Evolutionary conservation across 179 eudicot species (phyloP), one percentile per base, ranked within the genome.

Genomic region (Pouteria campechiana): DNA sequence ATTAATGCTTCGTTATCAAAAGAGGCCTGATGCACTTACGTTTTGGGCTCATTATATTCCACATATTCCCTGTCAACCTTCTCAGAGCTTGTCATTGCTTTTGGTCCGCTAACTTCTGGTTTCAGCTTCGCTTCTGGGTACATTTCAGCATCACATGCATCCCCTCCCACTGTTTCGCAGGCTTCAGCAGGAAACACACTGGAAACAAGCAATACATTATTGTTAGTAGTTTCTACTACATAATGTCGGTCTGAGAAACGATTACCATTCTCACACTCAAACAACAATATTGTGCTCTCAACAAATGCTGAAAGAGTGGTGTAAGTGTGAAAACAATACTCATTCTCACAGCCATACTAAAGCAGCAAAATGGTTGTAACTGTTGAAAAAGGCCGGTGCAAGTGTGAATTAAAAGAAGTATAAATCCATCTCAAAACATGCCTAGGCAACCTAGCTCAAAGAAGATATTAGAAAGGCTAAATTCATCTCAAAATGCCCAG

Each of bases 111-210:
- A 20, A 49, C 37, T 37, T 70, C 51, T 18, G 57, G 64, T 15
- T 48, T 58, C n/a, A 62, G 67, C 62, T 69, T 78, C 40, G 38
- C 61, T 48, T 81, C 92, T 17, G 85, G 77, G 39, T 52, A 69
- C 53, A 72, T 75, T 8, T 55, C 39, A 3, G 66, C 80, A 28
- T 48, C 35, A 55, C 83, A 78, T 14, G 80, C 73, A 3, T 58
- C 79, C 50, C 80, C 86, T 1, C 86, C 86, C 2, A 72, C 27
- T 7, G 68, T 59, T 34, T 81, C 86, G 40, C 86, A 77, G 25
- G 92, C 92, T 74, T 81, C 85, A 37, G 85, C 79, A n/a, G 82
- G 92, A 25, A 77, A 81, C 25, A 81, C 92, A 48, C 85, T 71
- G 57, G 3, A 5, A 27, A 4, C 20, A 15, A n/a, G 12, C 3